Evolutionary conservation across 306 rosid genomes (phyloP), one percentile per base, ranked within the genome.

Genomic region (Ormosia semicastrata): DNA sequence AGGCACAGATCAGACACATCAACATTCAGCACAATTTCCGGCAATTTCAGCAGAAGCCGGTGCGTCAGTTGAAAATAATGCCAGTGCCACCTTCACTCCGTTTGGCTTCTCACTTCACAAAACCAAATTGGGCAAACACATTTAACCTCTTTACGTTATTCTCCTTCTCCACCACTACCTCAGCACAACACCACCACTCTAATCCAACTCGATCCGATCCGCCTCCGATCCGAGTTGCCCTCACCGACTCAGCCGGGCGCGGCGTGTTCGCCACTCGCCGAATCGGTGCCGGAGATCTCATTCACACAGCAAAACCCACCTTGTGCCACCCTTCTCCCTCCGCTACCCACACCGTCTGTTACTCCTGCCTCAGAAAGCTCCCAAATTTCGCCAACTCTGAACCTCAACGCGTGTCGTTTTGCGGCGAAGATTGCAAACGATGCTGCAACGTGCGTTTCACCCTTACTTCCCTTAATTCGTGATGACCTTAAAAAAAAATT

Each of bases 241-340:
- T 89, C 69, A 93, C 98, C 13, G 89, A 83, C 69, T 83, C 93
- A 0, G 88, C 89, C 9, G 97, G 98, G 33, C 92, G 99, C 10
- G 98, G 94, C 8, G 93, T 93, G 30, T 93, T 95, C 78, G 93
- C 97, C 41, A 90, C 92, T 14, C 93, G 95, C 78, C 80, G 79
- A 66, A 95, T 95, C 79, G 87, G 72, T 33, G 59, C 91, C 44
- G 98, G 95, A 14, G 94, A 91, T 70, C 93, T 90, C 76, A 75
- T 95, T 49, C 99, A 95, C 86, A 89, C 95, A 1, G 95, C 97
- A 43, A 83, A 87, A 36, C 97, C 98, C 83, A 63, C 92, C 57
- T 60, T 93, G 3, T 85, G 87, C 77, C 91, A 93, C 77, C 97
- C 98, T 80, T 88, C 91, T 37, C 87, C 77, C 47, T 82, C 91